phyloP scores from a whole-genome alignment of 345 rosid genomes.

The Eucalyptus sideroxylon region DNA sequence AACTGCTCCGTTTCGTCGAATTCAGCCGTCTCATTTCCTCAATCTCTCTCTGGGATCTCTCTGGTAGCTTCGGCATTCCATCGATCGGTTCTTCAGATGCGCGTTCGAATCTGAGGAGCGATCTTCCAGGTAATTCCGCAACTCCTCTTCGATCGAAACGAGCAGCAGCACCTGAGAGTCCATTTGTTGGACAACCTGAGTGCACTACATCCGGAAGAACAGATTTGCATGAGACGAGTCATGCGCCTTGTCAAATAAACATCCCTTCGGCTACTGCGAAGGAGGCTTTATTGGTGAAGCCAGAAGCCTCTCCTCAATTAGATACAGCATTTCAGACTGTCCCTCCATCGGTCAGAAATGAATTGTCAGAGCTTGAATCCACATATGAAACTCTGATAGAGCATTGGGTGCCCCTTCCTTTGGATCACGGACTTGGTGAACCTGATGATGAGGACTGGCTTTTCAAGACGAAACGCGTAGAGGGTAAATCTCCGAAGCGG shows the following conservation, averaged over 20 bases:
- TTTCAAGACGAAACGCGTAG: conserved; percentile 1
- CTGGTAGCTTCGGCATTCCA: too few species aligned
- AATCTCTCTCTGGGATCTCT: too few species aligned
- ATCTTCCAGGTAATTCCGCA: too few species aligned
- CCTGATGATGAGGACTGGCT: conserved; percentile 49
- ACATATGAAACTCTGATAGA: conserved; percentile 15
- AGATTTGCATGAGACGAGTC: neutral
- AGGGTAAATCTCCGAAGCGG: neutral
- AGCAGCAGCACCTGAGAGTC: neutral
- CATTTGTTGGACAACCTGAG: neutral
- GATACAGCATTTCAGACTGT: neutral
- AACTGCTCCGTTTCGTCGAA: too few species aligned
- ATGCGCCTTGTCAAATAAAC: neutral
- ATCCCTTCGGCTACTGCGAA: neutral
- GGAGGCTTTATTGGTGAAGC: neutral
- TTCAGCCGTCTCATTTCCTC: too few species aligned
- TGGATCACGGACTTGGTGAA: neutral
- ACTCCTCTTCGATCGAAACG: neutral
- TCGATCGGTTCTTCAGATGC: too few species aligned
- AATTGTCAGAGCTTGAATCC: neutral
- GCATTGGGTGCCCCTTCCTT: conserved; percentile 29
- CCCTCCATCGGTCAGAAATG: neutral
- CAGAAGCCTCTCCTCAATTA: neutral
- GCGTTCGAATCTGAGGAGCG: too few species aligned
- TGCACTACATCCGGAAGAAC: neutral